Base-by-base conservation (phyloP, 73 alveolate genomes). In the Paramecium octaurelia region DNA sequence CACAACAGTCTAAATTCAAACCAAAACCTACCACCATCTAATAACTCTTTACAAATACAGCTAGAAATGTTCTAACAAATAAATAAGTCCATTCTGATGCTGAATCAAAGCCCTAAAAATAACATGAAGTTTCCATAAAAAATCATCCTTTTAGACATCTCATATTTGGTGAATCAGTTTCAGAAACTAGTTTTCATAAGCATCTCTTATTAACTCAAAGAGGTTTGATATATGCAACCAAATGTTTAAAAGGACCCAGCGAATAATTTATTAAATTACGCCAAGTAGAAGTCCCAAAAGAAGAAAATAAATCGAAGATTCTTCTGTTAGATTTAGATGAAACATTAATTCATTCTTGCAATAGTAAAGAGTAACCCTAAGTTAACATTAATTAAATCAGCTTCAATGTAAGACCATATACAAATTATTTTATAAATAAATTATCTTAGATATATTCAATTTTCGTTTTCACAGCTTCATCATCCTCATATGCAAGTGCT, bases 251-350 rank as follows among this genome's bases (percentile, higher is more conserved):
- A 70, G 94, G 94, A 36, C 94, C 94, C 54, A 58, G 88, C 14
- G 90, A 71, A 1, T 36, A 40, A 89, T 89, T 70, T 43, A 71
- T 89, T 4, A 44, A 46, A 89, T 71, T 40, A 7, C 71, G 75
- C 23, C 40, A 70, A 73, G 85, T 89, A 9, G 76, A 21, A 3
- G 11, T 89, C 9, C 76, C 86, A 24, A 70, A 54, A 46, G 42
- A 58, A 91, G 92, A 76, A 24, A 43, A 58, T 31, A 80, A 76
- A 43, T 91, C 85, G 76, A 96, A 96, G 70, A 89, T 96, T 3
- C 75, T 96, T 11, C 92, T 96, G 0, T 93, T 96, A 71, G 99
- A 96, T 70, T 64, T 96, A 24, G 99, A 96, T 92, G 99, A 96
- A 86, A 96, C 99, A 4, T 75, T 96, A 46, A 97, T 96, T n/a